These are phyloP conservation scores for Rhinocladiella mackenziei DNA, from an alignment of 2,329 filamentous ascomycete genomes.

Conservation along the genomic window DNA sequence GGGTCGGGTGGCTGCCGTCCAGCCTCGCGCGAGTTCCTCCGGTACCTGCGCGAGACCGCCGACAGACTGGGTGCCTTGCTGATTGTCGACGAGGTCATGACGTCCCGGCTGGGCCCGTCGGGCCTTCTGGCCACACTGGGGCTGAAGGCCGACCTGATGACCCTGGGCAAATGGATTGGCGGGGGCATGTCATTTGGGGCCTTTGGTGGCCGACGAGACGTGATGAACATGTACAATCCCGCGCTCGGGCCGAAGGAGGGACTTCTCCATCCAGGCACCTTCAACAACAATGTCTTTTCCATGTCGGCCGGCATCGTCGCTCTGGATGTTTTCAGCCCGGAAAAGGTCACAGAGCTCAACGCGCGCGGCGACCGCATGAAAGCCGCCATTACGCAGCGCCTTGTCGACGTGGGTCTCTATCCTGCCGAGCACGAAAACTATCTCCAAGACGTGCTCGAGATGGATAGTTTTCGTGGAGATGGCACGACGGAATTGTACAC, in stretches of 20 bases:
- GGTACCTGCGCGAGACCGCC: conserved; percentile 47
- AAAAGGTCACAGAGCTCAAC: neutral
- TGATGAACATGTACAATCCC: conserved; percentile 58
- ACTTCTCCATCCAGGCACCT: conserved; percentile 58
- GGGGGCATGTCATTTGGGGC: conserved; percentile 64
- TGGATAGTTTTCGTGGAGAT: too few relatives aligned
- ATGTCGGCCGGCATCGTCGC: conserved; percentile 53
- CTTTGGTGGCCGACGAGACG: conserved; percentile 57
- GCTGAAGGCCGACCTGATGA: conserved; percentile 55
- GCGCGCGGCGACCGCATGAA: neutral
- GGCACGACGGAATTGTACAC: too few relatives aligned
- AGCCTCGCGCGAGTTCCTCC: conserved; percentile 50
- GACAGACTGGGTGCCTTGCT: conserved; percentile 66
- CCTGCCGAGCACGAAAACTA: too few relatives aligned
- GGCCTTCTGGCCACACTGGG: conserved; percentile 43
- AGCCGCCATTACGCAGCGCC: too few relatives aligned
- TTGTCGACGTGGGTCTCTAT: too few relatives aligned
- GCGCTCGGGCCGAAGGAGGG: conserved; percentile 31
- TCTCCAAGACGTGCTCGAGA: too few relatives aligned
- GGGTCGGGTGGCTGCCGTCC: conserved; percentile 57
- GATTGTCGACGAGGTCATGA: conserved; percentile 65
- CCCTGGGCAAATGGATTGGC: conserved; percentile 64
- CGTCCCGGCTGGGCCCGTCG: conserved; percentile 52
- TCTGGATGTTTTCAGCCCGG: conserved; percentile 2
- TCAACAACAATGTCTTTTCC: conserved; percentile 62